Evolutionary conservation across 805 yeast species (phyloP), one percentile per base, ranked within the genome.

Genomic region (Candida cerambycidarum): DNA sequence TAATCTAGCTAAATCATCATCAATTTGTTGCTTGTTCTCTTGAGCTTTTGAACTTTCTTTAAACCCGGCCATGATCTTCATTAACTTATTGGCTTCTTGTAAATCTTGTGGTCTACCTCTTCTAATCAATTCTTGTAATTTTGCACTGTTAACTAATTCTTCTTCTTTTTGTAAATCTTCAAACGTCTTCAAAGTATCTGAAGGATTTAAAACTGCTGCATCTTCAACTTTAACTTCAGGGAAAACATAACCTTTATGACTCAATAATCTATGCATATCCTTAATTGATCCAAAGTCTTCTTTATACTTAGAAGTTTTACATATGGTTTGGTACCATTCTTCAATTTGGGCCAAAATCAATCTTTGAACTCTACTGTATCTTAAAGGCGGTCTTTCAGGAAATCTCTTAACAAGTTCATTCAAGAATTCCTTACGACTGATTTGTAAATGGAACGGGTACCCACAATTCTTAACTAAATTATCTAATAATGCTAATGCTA

Each of bases 1-100:
- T 55, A 93, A 75, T 59, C 86, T 83, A 37, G 85, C 88, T 41
- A 93, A 72, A 57, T 93, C 98, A 50, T 85, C 88, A 25, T 83
- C 82, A 25, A 90, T 84, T 53, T 85, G 80, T 43, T 85, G 87
- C 57, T 80, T 82, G 51, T 89, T 85, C 54, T 83, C 86, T 42
- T 80, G 79, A 14, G 76, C 69, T 35, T 49, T 49, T 47, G 82
- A 79, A 60, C 89, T 96, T 56, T 86, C 89, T 62, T 86, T 86
- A 71, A 89, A 93, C 5, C 99, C 99, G 4, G 98, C 96, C 97
- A 93, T 89, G 53, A 93, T 81, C 62, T 92, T 89, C 99, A 93
- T 93, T 63, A 93, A 76, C 54, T 86, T 88, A 64, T 93, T 93
- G 33, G 99, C 99, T 64, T 93, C 99, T 55, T 84, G 87, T 58